Evolutionary conservation across 192 early-diverging fungal genomes (phyloP).

Genomic region (Coemansia sp.): DNA sequence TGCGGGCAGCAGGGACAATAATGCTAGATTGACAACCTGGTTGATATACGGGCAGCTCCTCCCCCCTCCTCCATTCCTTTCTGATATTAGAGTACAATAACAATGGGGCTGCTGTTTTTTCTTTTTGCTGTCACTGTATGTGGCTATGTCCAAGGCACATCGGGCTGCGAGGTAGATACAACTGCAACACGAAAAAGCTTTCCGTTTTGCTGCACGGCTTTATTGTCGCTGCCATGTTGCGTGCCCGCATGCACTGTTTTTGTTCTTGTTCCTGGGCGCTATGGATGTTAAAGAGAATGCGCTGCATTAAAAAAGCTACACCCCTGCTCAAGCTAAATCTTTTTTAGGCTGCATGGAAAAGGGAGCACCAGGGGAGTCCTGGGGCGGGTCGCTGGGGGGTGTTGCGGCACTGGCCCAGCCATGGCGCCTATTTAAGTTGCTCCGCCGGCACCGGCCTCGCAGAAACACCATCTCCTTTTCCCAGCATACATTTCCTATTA

Average conservation of each 20-base stretch:
- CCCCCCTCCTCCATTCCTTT: conserved; percentile 6
- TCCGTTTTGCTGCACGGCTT: conserved; percentile 30
- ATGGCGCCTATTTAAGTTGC: neutral
- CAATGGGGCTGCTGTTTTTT: conserved; percentile 7
- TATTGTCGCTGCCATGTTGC: conserved; percentile 17
- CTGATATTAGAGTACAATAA: conserved; percentile 16
- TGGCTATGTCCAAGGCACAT: conserved; percentile 14
- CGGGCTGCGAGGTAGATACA: conserved; percentile 6
- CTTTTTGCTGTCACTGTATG: neutral
- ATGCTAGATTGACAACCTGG: conserved; percentile 13
- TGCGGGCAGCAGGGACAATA: conserved; percentile 5
- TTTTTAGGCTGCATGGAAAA: neutral
- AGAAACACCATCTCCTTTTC: neutral
- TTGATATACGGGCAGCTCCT: neutral
- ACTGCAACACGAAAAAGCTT: conserved; percentile 12
- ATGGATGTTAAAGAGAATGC: neutral
- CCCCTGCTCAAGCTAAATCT: conserved; percentile 1
- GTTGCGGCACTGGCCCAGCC: neutral
- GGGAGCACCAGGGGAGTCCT: neutral
- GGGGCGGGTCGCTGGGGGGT: neutral
- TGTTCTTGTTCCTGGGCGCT: conserved; percentile 6
- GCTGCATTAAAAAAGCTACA: neutral
- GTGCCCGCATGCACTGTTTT: conserved; percentile 9
- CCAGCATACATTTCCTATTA: neutral
- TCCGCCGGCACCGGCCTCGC: neutral